Base-by-base conservation (phyloP, 768 basidiomycete species). In the Wakefieldia striispora region DNA sequence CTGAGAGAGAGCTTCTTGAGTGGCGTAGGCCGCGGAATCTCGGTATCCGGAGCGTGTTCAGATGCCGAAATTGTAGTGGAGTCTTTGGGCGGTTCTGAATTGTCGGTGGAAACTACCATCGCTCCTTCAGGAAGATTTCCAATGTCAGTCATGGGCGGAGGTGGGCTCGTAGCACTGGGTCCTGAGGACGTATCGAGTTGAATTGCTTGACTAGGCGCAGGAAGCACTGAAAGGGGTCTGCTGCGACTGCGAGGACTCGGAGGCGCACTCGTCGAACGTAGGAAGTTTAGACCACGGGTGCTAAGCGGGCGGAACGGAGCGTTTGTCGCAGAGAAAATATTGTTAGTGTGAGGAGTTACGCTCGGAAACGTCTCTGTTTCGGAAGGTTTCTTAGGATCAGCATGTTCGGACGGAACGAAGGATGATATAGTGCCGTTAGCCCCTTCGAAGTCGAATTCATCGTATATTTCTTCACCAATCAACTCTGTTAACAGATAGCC, bases 401-500 rank as follows among this genome's bases (percentile, higher is more conserved):
- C 53, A 56, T 53, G 41, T 42, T 65, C 64, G 27, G 67, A 64
- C 24, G 69, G 68, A 52, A 70, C 71, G 61, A 68, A 79, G 46
- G 61, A 71, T 19, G 70, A 74, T 54, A 75, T 60, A 63, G 80
- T 61, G 75, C 78, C 80, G 53, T 75, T 79, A n/a, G 80, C 80
- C 36, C 87, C 89, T 66, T 89, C 81, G 11, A 79, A 77, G 61
- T 93, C 91, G 63, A 90, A 93, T 70, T 94, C 92, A 61, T 94
- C 91, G 52, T 89, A 91, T 45, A 95, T 93, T 60, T 94, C 92
- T 70, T 94, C 91, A 13, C 92, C 92, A 47, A 95, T 94, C 11
- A 95, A 76, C 63, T 94, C 92, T 90, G 33, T 33, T 29, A 29
- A 29, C 29, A 58, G 29, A 43, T 14, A n/a, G 16, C 3, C 6